Base-by-base conservation (phyloP, 2,329 filamentous ascomycete genomes). In the Cordyceps cateniannulata region DNA sequence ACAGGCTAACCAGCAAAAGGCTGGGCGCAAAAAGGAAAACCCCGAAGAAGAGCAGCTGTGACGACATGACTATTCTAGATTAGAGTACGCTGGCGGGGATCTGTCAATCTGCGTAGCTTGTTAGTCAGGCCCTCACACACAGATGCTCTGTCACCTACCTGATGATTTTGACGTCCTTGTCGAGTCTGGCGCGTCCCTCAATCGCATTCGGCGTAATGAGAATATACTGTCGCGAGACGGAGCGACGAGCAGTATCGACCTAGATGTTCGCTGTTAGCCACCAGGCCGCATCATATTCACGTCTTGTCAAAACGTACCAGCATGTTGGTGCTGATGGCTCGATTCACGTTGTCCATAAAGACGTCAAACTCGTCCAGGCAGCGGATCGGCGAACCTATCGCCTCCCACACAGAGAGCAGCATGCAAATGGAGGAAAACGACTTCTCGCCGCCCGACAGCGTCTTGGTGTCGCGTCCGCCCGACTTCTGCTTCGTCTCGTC, bases 361-460 rank as follows among this genome's bases (percentile, higher is more conserved):
- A 99, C 95, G 72, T 99, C 95, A 70, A 98, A 99, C 75, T 99
- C 95, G 74, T 99, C 95, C 59, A 99, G 80, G 70, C 95, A 99
- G 59, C 95, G 86, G 63, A 99, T 88, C 0, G 93, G 93, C 20
- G 92, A 96, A 12, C 95, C 93, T 88, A 99, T 99, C 32, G 95
- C 93, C 71, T 99, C 95, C 95, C 95, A 99, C 20, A 99, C 88
- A 2, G 92, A 86, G 35, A 99, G 81, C 59, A 99, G 78, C 67
- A 99, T 83, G 75, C 95, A 99, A 62, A 98, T 96, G 4, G 93
- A 96, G 3, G 93, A 96, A 73, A 98, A 99, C 0, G 93, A 98
- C 73, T 99, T 99, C 72, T 99, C 95, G 32, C 95, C 95, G 58
- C 95, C 95, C 9, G 93, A 97, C 1, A 99, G 79, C 0, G 93